These are phyloP conservation scores for Pichia deserticola DNA, from an alignment of 805 yeast genomes.

Conservation along the genomic window DNA sequence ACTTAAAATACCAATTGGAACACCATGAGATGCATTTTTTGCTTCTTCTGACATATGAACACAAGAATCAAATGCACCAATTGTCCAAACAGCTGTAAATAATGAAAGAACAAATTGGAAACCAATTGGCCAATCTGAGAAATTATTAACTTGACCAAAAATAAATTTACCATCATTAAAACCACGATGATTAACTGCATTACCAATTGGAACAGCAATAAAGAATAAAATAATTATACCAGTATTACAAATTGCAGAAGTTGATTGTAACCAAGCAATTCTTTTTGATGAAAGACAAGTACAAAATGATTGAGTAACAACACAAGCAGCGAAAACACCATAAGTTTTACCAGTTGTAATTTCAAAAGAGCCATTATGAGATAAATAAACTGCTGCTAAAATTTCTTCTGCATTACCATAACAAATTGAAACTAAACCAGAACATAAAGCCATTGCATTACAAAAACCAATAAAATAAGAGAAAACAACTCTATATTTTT, in stretches of 20 bases:
- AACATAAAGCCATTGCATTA: slow-evolving; percentile 58
- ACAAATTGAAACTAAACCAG: slow-evolving; percentile 60
- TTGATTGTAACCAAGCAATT: slow-evolving; percentile 52
- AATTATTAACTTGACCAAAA: slow-evolving; percentile 45
- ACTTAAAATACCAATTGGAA: slow-evolving; percentile 57
- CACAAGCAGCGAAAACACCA: slow-evolving; percentile 60
- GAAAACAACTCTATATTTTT: slow-evolving; percentile 39
- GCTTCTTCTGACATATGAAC: slow-evolving; percentile 73
- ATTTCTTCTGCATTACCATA: slow-evolving; percentile 61
- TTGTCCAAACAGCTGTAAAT: slow-evolving; percentile 69
- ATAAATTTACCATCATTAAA: slow-evolving; percentile 47
- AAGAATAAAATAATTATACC: slow-evolving; percentile 45
- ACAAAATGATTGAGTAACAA: slow-evolving; percentile 41
- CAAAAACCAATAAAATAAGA: slow-evolving; percentile 61
- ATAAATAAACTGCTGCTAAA: slow-evolving; percentile 46
- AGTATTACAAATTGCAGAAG: slow-evolving; percentile 49
- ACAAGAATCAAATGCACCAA: slow-evolving; percentile 66
- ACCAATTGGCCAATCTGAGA: slow-evolving; percentile 51
- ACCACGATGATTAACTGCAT: slow-evolving; percentile 26
- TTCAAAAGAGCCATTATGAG: slow-evolving; percentile 46
- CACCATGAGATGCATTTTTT: slow-evolving; percentile 50
- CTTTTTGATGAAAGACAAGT: slow-evolving; percentile 51
- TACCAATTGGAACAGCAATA: slow-evolving; percentile 62
- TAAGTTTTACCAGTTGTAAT: slow-evolving; percentile 48
- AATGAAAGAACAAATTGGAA: slow-evolving; percentile 43